Evolutionary conservation across 139 green algal genomes (phyloP).

Genomic region (Coelastrella sp.): DNA sequence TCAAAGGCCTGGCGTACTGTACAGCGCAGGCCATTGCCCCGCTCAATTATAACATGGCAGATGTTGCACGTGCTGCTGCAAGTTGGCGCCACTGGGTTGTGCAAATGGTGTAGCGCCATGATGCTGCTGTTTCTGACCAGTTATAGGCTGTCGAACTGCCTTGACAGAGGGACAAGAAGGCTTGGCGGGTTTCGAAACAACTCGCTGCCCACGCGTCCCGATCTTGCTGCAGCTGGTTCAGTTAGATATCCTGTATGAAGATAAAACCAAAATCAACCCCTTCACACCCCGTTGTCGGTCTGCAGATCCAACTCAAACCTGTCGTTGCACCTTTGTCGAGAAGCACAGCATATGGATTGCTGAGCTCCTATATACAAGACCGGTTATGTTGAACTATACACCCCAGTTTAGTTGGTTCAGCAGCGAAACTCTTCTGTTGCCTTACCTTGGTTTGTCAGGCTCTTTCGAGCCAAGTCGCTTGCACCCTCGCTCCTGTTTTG

Average conservation of each 20-base stretch:
- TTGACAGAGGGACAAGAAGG: slow-evolving; percentile 97
- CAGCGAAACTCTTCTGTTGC: no score
- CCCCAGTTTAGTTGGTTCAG: no score
- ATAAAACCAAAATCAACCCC: neutral
- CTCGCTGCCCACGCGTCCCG: slow-evolving; percentile 85
- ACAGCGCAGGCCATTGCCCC: slow-evolving; percentile 92
- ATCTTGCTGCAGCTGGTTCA: slow-evolving; percentile 51
- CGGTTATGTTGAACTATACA: no score
- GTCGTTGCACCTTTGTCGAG: no score
- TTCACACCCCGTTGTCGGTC: neutral
- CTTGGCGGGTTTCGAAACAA: slow-evolving; percentile 97
- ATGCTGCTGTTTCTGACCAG: slow-evolving; percentile 98
- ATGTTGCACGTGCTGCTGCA: slow-evolving; percentile 90
- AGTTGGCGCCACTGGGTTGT: slow-evolving; percentile 89
- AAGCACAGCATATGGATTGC: no score
- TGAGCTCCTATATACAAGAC: no score
- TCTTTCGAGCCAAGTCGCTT: no score
- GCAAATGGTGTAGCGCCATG: slow-evolving; percentile 99
- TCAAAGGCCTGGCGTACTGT: slow-evolving; percentile 94
- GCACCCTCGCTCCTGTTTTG: no score
- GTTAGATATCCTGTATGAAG: slow-evolving; percentile 27
- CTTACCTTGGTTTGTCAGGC: no score
- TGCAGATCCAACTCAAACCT: no score
- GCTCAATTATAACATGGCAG: slow-evolving; percentile 91
- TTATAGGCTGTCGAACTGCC: slow-evolving; percentile 96